These are phyloP conservation scores for Claviceps lovelessii DNA, from an alignment of 2,329 filamentous ascomycete genomes.

Conservation along the genomic window DNA sequence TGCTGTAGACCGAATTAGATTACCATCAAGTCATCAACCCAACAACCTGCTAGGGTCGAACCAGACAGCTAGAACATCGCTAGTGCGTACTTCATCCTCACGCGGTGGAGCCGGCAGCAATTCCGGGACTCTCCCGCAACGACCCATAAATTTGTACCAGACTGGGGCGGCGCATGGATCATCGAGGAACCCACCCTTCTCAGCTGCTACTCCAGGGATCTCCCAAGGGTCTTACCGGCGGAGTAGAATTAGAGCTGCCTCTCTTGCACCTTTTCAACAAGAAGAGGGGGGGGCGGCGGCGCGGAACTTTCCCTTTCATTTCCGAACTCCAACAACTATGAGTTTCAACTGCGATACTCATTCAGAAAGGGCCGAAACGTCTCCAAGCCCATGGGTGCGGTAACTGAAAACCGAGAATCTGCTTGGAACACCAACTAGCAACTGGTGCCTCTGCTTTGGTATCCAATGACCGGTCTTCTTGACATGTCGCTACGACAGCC, in stretches of 20 bases:
- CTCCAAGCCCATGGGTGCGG: too few relatives aligned
- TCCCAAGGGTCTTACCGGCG: not conserved
- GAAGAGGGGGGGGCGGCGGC: too few relatives aligned
- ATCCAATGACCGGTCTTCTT: too few relatives aligned
- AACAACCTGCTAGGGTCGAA: not conserved
- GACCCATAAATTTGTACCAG: slow-evolving; percentile 9
- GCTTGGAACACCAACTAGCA: too few relatives aligned
- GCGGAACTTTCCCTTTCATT: too few relatives aligned
- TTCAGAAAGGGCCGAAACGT: not conserved
- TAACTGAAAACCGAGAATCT: too few relatives aligned
- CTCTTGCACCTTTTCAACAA: not conserved
- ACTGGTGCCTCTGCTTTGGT: too few relatives aligned
- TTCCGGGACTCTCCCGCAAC: slow-evolving; percentile 18
- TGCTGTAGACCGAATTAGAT: too few relatives aligned
- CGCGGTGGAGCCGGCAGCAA: slow-evolving; percentile 16
- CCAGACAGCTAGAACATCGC: not conserved
- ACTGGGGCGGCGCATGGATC: not conserved
- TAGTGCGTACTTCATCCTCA: not conserved
- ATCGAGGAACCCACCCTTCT: not conserved
- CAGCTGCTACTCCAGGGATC: not conserved
- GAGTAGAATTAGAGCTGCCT: not conserved
- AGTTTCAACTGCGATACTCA: not conserved
- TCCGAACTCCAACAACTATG: too few relatives aligned
- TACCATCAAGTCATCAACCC: too few relatives aligned
- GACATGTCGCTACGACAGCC: not conserved